phyloP scores from a whole-genome alignment of 257 asterid species.

The Lantana camara region DNA sequence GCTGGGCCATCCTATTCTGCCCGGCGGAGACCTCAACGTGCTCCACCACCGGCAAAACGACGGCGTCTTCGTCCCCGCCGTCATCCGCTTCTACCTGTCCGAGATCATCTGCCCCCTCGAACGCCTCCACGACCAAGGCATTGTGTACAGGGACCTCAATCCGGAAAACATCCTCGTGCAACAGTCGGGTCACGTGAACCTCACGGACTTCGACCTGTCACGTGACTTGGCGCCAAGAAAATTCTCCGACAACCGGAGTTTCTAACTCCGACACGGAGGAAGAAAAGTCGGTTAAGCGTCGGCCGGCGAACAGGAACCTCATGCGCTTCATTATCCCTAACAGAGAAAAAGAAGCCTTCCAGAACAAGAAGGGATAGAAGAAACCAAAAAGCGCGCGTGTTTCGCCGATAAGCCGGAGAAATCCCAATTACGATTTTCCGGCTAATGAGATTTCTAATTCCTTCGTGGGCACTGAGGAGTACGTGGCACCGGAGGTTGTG shows the following conservation, averaged over 20 bases:
- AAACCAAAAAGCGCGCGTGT: conserved; percentile 76
- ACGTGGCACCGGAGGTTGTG: conserved; percentile 75
- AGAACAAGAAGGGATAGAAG: conserved; percentile 37
- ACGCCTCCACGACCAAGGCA: conserved; percentile 62
- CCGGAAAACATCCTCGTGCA: conserved; percentile 82
- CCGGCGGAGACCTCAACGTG: conserved; percentile 83
- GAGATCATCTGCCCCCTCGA: conserved; percentile 73
- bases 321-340: conserved; percentile 27
- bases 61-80: conserved; percentile 64
- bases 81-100: conserved; percentile 78
- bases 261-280: conserved; percentile 21
- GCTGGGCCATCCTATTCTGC: conserved; percentile 77
- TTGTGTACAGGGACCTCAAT: conserved; percentile 75
- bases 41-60: conserved; percentile 75
- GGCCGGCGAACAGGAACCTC: conserved; percentile 15
- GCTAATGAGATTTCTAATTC: conserved; percentile 64
- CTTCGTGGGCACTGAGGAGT: conserved; percentile 85
- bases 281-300: conserved; percentile 17
- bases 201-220: conserved; percentile 84
- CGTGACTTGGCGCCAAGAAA: conserved; percentile 44
- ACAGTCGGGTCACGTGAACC: conserved; percentile 75
- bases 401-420: conserved; percentile 65
- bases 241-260: background rate
- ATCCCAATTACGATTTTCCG: conserved; percentile 17
- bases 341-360: conserved; percentile 3